Evolutionary conservation across 2,329 filamentous ascomycete genomes (phyloP), one percentile per base, ranked within the genome.

Genomic region (Torrubiellomyces zombiae): DNA sequence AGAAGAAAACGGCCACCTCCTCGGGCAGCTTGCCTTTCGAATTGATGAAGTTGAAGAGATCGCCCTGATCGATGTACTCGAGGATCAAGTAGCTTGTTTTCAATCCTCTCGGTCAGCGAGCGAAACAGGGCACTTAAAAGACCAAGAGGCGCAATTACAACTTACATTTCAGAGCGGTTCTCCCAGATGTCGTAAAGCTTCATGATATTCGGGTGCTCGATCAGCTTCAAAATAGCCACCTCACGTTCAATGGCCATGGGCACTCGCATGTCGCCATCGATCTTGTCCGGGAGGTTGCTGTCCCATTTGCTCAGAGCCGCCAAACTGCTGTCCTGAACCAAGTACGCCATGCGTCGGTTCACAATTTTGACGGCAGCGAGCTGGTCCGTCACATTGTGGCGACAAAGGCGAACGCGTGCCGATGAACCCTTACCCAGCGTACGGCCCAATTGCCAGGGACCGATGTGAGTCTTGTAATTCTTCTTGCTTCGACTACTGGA

Each of bases 141-240:
- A 14, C 7, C 17, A 10, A 12, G 14, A 21, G 21, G n/a, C 20
- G 15, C 6, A 22, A 8, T 7, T 7, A 16, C 14, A 20, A 55
- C 79, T 57, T 60, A 94, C 80, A 98, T 75, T 50, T 98, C 85
- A 28, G 82, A 79, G 13, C 80, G 68, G 45, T 94, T 95, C 54
- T 98, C 89, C 86, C 86, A 98, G 16, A 98, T 86, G 52, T 98
- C 89, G 45, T 86, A 89, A 7, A 98, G 57, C 37, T 79, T 81
- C 50, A 94, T 85, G 40, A 95, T 86, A 47, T 95, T 89, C 5
- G 77, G 80, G 51, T 98, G 89, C 42, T 93, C 76, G 32, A 95
- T 80, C 29, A 95, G 65, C 54, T 94, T 95, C 67, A 98, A 82
- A 39, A 98, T 91, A 16, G 86, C 83, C 20, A 98, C 85, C 46